Conservation (phyloP, 2,329 filamentous ascomycete species). For the Zymoseptoria ardabiliae region DNA sequence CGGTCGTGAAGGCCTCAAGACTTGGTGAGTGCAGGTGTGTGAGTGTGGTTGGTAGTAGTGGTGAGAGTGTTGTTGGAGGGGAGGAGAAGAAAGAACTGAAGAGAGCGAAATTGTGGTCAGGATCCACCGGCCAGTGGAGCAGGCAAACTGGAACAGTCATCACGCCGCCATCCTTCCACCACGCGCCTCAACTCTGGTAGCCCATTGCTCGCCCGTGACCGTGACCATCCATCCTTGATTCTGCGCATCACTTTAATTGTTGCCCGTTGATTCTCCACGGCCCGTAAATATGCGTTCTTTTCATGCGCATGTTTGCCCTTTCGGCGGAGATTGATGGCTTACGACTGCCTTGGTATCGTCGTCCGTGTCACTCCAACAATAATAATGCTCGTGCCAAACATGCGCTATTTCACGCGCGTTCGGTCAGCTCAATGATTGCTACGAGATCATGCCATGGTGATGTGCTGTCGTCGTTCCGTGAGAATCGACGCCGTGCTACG, state of each 20-base stretch:
- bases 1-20: neutral
- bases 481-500: neutral
- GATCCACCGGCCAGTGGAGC: neutral
- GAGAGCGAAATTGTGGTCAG: neutral
- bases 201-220: neutral
- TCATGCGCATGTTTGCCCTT: neutral
- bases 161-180: neutral
- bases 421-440: neutral
- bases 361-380: neutral
- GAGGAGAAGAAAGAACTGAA: slow-evolving; percentile 1
- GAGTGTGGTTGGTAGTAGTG: neutral
- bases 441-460: neutral
- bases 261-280: neutral
- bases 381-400: neutral
- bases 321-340: neutral
- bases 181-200: neutral
- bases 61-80: neutral
- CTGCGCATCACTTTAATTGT: neutral
- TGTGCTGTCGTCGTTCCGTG: neutral
- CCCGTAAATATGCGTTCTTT: neutral
- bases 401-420: neutral
- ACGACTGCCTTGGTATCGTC: neutral
- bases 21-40: slow-evolving; percentile 1
- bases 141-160: neutral
- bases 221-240: neutral